Evolutionary conservation across 805 yeast species (phyloP).

Genomic region (Starmera dryadoides): DNA sequence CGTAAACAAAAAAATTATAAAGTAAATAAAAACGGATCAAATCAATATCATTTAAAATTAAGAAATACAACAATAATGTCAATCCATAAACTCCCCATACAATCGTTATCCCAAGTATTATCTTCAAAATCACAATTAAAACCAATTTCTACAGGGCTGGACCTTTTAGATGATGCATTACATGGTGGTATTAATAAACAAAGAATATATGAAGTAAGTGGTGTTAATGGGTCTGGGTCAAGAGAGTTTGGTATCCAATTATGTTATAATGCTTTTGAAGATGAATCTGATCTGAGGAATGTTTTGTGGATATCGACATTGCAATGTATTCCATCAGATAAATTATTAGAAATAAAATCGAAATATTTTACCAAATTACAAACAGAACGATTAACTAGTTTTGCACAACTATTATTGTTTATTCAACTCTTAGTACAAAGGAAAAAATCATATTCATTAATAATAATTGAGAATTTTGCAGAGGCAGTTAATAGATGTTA

Average conservation of each 20-base stretch:
- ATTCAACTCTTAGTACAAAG: conserved; percentile 5
- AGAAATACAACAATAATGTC: not conserved
- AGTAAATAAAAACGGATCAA: too few species aligned
- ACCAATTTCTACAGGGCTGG: not conserved
- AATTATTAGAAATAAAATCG: not conserved
- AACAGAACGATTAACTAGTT: conserved; percentile 3
- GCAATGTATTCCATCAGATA: conserved; percentile 5
- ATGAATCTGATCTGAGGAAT: not conserved
- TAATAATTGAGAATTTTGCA: conserved; percentile 19
- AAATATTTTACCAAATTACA: not conserved
- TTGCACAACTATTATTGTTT: conserved; percentile 8
- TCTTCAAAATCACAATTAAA: not conserved
- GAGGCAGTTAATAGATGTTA: conserved; percentile 6
- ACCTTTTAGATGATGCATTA: not conserved
- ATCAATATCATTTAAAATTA: too few species aligned
- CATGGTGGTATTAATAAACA: not conserved
- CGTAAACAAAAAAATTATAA: too few species aligned
- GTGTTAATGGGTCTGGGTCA: not conserved
- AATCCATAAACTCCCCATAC: not conserved
- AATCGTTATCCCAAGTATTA: not conserved
- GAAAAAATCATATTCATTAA: conserved; percentile 4
- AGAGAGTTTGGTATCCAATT: not conserved
- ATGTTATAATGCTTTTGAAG: not conserved
- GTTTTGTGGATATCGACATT: conserved; percentile 18
- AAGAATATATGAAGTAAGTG: not conserved